Percentiles rank a stretch among this genome's conserved stretches.
Conservation (phyloP, 2,329 filamentous ascomycete species). For the Xylariaceae sp. region DNA sequence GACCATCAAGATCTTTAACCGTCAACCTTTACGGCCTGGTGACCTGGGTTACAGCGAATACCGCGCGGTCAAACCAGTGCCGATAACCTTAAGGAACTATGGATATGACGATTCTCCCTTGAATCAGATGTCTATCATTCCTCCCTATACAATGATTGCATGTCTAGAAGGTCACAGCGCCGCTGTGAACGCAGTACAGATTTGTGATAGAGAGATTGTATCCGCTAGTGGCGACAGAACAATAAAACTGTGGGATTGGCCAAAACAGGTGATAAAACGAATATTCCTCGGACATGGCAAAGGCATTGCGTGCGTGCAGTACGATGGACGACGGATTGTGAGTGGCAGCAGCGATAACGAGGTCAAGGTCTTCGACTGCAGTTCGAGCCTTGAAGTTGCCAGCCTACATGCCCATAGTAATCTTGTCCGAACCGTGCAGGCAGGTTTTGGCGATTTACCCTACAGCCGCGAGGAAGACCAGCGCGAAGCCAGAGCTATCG, state of each 20-base stretch:
- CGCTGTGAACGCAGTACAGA: constrained; percentile 94
- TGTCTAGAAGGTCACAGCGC: constrained; percentile 79
- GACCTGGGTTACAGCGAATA: constrained; percentile 51
- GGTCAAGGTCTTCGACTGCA: constrained; percentile 89
- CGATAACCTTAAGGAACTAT: constrained; percentile 49
- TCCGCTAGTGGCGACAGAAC: constrained; percentile 91
- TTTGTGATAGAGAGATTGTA: constrained; percentile 79
- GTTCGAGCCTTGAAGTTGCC: constrained; percentile 82
- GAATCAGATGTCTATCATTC: constrained; percentile 49
- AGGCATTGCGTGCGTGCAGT: constrained; percentile 96
- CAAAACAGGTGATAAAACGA: constrained; percentile 67
- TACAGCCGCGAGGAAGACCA: constrained; percentile 73
- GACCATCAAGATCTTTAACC: constrained; percentile 94
- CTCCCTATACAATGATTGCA: constrained; percentile 73
- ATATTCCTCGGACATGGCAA: constrained; percentile 87
- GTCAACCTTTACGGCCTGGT: constrained; percentile 60
- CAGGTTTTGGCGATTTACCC: constrained; percentile 84
- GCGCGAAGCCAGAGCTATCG: constrained; percentile 67
- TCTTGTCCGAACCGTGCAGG: constrained; percentile 90
- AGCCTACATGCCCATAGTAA: constrained; percentile 77
- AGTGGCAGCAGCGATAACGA: constrained; percentile 96
- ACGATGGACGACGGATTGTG: constrained; percentile 87
- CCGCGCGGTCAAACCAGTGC: constrained; percentile 48
- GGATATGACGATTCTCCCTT: constrained; percentile 45
- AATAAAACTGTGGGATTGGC: constrained; percentile 94